Conservation (phyloP, 345 rosid species). For the Populus pruinosa region DNA sequence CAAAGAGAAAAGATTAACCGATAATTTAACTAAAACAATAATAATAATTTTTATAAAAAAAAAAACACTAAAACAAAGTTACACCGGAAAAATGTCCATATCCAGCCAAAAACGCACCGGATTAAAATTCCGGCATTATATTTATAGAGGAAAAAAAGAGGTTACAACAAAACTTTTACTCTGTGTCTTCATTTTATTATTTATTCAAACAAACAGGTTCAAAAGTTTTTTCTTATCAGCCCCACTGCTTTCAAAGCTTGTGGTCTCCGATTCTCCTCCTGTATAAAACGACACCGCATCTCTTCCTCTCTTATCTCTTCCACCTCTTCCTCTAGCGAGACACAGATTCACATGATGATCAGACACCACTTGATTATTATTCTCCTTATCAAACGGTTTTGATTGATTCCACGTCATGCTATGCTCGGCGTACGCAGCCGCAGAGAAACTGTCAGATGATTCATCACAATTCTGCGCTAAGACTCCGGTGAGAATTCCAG, state of each 20-base stretch:
- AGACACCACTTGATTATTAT: conserved; percentile 24
- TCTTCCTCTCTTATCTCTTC: conserved; percentile 25
- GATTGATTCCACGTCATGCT: conserved; percentile 16
- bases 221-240: conserved; percentile 46
- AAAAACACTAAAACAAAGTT: not conserved
- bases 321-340: conserved; percentile 27
- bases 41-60: not conserved
- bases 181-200: not conserved
- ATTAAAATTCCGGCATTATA: conserved; percentile 17
- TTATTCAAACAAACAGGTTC: conserved; percentile 55
- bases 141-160: conserved; percentile 1
- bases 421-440: conserved; percentile 3
- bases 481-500: conserved; percentile 23
- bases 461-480: conserved; percentile 26
- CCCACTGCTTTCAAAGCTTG: conserved; percentile 29
- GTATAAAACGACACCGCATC: conserved; percentile 29
- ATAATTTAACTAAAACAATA: too few relatives aligned
- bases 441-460: conserved; percentile 23
- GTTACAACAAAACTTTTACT: not conserved
- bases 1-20: not conserved
- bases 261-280: conserved; percentile 39
- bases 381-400: conserved; percentile 10
- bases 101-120: conserved; percentile 17
- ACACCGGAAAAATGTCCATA: not conserved
- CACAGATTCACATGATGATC: conserved; percentile 22